Evolutionary conservation across 1,284 basidiomycete species (phyloP).

Genomic region (Puccinia hordei): DNA sequence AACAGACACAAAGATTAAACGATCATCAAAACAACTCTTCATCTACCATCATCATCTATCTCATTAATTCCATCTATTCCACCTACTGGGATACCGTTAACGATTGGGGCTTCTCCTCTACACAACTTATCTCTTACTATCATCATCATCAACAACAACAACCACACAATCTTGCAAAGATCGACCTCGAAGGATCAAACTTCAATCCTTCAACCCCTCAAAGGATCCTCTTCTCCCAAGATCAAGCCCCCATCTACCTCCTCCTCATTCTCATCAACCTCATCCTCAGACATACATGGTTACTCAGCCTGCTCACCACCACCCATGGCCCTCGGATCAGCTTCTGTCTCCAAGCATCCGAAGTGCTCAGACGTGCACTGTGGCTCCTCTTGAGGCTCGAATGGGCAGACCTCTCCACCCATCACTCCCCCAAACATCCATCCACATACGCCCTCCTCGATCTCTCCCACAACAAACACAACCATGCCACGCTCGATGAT

Average conservation of each 20-base stretch:
- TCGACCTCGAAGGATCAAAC: too few relatives aligned
- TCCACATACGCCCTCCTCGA: too few relatives aligned
- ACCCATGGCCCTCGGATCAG: constrained; percentile 79
- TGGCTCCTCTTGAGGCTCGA: constrained; percentile 97
- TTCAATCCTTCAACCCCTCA: neutral
- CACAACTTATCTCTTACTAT: constrained; percentile 58
- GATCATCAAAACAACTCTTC: constrained; percentile 3
- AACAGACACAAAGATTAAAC: too few relatives aligned
- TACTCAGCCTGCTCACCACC: constrained; percentile 83
- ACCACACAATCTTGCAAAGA: neutral
- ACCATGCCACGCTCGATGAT: too few relatives aligned
- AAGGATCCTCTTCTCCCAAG: constrained; percentile 64
- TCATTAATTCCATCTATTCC: constrained; percentile 89
- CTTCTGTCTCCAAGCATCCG: constrained; percentile 86
- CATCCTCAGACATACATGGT: constrained; percentile 90
- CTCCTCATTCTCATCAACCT: constrained; percentile 81
- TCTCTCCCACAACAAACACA: too few relatives aligned
- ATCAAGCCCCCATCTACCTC: constrained; percentile 72
- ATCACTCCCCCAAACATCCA: too few relatives aligned
- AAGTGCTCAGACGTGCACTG: constrained; percentile 85
- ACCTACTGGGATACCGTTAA: constrained; percentile 99
- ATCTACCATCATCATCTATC: constrained; percentile 64
- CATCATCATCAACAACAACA: constrained; percentile 1
- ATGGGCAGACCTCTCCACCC: constrained; percentile 6
- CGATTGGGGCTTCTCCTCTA: constrained; percentile 89